Base-by-base conservation (phyloP, 176 grass and related monocot genomes). In the Tuctoria greenei region DNA sequence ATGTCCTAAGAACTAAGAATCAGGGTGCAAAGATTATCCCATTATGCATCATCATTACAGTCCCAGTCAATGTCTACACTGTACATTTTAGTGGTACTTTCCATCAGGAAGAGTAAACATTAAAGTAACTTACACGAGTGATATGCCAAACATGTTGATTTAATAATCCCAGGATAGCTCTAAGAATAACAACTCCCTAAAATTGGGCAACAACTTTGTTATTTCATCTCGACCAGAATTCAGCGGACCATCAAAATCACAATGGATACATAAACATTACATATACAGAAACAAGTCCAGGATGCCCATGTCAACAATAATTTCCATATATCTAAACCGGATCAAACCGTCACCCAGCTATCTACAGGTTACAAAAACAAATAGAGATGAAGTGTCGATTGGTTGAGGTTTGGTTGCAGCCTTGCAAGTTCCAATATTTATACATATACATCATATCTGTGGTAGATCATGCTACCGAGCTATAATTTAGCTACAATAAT, bases 331-430 rank as follows among this genome's bases (percentile, higher is more conserved):
- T 37, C 47, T 67, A 67, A 39, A 23, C 1, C 5, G 36, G n/a
- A 50, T 15, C 31, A 31, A 61, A 54, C 73, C 15, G 65, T 28
- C 38, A 39, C 40, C 17, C 24, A 45, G 40, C 43, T 83, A 87
- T 83, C 44, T 83, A 87, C 80, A 79, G 4, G 36, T 10, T 73
- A 31, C 59, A 36, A 18, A 68, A 62, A 31, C 17, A 74, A 73
- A 51, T 7, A 5, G 34, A 20, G 17, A 74, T 16, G 49, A 41
- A 49, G 41, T 61, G 14, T 34, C 66, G 46, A 64, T 54, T 76
- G 18, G 74, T 76, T 37, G 23, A 73, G 67, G 21, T 34, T 42
- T 35, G 34, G 4, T 39, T 68, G 24, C 23, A 51, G 23, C 38
- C 10, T 55, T 45, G 43, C 54, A 28, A 46, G 27, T 37, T 65